These are phyloP conservation scores for Phytopythium kandeliae DNA, from an alignment of 352 stramenopile species.

Conservation along the genomic window DNA sequence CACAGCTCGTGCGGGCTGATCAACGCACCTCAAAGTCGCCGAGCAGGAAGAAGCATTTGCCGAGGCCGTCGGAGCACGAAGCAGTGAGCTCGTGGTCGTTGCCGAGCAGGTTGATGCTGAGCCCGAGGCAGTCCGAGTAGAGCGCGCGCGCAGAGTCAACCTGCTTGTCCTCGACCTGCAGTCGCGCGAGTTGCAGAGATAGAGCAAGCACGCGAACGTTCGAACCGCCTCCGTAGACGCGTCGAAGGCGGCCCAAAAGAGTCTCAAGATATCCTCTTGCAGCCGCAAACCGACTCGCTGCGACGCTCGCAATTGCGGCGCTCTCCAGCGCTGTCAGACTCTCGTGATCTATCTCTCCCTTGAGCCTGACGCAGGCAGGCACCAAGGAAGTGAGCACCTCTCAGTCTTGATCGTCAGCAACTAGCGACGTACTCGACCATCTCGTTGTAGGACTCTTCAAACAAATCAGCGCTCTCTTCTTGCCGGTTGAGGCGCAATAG, in stretches of 20 bases:
- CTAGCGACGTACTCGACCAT: slow-evolving; percentile 21
- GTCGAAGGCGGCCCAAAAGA: slow-evolving; percentile 12
- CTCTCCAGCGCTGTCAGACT: slow-evolving; percentile 40
- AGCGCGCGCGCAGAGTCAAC: slow-evolving; percentile 27
- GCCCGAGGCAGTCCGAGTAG: slow-evolving; percentile 26
- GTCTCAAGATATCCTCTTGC: slow-evolving; percentile 22
- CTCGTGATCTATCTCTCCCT: slow-evolving; percentile 27
- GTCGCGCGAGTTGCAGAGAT: background rate
- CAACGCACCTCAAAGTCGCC: slow-evolving; percentile 39
- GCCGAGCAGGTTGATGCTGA: slow-evolving; percentile 20
- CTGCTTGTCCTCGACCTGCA: slow-evolving; percentile 16
- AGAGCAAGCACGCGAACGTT: slow-evolving; percentile 47
- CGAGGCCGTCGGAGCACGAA: slow-evolving; percentile 37
- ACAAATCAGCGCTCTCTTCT: slow-evolving; percentile 31
- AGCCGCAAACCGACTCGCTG: slow-evolving; percentile 2
- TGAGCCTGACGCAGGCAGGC: slow-evolving; percentile 12
- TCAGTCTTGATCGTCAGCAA: no score
- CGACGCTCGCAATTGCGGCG: slow-evolving; percentile 26
- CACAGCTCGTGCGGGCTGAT: background rate
- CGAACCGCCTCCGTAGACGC: slow-evolving; percentile 37
- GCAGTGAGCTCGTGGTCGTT: slow-evolving; percentile 13
- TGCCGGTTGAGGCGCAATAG: slow-evolving; percentile 16
- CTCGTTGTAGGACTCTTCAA: slow-evolving; percentile 22
- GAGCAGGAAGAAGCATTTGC: slow-evolving; percentile 48
- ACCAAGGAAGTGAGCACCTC: background rate